Percentiles rank a stretch among this genome's conserved stretches.
Conservation (phyloP, 345 rosid species). For the Leavenworthia alabamica region DNA sequence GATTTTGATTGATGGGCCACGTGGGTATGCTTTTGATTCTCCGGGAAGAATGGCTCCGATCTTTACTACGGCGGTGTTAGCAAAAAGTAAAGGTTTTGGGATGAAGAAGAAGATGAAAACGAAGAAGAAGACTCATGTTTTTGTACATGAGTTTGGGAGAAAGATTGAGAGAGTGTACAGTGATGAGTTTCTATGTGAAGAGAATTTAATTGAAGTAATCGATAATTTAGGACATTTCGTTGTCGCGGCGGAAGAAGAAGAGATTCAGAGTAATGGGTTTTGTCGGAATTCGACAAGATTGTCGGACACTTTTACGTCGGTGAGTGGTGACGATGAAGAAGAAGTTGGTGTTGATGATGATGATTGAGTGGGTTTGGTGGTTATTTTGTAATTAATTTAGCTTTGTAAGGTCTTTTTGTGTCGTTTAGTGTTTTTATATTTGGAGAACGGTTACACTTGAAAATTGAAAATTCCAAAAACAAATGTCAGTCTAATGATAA, state of each 20-base stretch:
- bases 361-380: conserved; percentile 16
- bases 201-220: conserved; percentile 52
- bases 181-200: conserved; percentile 66
- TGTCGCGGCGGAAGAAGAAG: conserved; percentile 27
- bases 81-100: conserved; percentile 45
- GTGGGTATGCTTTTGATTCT: conserved; percentile 48
- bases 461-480: conserved; percentile 1
- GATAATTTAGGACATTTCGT: conserved; percentile 55
- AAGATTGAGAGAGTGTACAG: conserved; percentile 64
- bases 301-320: conserved; percentile 23
- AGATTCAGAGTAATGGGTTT: conserved; percentile 28
- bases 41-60: conserved; percentile 90
- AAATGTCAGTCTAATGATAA: neutral
- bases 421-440: conserved; percentile 14
- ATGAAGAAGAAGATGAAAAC: conserved; percentile 12
- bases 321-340: conserved; percentile 19
- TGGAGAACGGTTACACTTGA: conserved; percentile 17
- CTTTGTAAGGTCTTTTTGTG: neutral
- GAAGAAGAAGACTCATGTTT: conserved; percentile 53
- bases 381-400: conserved; percentile 28
- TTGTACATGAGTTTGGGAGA: conserved; percentile 68
- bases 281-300: conserved; percentile 42
- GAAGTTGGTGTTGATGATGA: conserved; percentile 15
- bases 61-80: conserved; percentile 72
- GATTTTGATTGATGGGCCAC: conserved; percentile 73